Conservation (phyloP, 805 yeast genomes). For the Candida michaelii region DNA sequence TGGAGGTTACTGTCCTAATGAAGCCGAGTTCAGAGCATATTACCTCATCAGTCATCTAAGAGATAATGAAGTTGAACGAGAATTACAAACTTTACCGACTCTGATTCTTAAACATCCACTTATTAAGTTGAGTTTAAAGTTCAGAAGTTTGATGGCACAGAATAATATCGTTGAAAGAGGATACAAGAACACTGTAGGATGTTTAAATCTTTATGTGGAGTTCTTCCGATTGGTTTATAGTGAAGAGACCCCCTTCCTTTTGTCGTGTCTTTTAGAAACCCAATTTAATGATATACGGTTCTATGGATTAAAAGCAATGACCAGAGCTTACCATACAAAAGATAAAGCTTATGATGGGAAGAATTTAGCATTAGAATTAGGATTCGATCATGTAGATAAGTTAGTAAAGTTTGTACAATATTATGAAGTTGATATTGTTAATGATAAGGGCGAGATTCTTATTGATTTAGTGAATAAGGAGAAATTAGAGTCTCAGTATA, state of each 20-base stretch:
- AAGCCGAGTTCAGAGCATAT: constrained; percentile 91
- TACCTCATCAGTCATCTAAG: constrained; percentile 74
- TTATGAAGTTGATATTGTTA: constrained; percentile 53
- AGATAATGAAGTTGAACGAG: constrained; percentile 83
- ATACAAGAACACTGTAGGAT: constrained; percentile 48
- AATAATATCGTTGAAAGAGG: constrained; percentile 60
- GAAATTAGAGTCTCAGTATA: constrained; percentile 39
- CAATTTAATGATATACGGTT: constrained; percentile 79
- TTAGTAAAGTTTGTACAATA: constrained; percentile 57
- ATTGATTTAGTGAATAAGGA: constrained; percentile 45
- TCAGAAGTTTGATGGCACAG: constrained; percentile 66
- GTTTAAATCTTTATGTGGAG: constrained; percentile 56
- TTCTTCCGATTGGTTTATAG: constrained; percentile 60
- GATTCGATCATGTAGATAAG: constrained; percentile 63
- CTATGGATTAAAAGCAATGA: constrained; percentile 66
- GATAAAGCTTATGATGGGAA: constrained; percentile 62
- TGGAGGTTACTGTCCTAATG: constrained; percentile 73
- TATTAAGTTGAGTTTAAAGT: constrained; percentile 69
- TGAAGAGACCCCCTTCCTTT: constrained; percentile 56
- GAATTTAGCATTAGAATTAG: constrained; percentile 51
- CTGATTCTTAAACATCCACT: constrained; percentile 50
- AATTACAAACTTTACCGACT: constrained; percentile 64
- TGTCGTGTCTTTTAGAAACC: constrained; percentile 74
- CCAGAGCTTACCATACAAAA: constrained; percentile 65
- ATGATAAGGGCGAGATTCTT: constrained; percentile 28